Conservation (phyloP, 805 yeast genomes). For the Jamesozyma lodderae region DNA sequence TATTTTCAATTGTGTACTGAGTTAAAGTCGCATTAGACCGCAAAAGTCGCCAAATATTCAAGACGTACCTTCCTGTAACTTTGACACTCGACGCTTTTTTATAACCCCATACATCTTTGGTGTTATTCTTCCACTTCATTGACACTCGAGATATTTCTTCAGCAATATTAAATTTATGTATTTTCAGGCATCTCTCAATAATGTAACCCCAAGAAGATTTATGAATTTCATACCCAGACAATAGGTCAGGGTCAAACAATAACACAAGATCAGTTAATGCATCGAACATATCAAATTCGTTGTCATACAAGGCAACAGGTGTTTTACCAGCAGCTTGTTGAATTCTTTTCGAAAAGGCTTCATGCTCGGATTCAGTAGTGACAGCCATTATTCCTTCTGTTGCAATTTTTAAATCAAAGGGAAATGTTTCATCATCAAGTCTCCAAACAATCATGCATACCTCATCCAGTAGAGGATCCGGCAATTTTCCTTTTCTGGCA, state of each 20-base stretch:
- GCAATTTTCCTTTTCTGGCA: conserved; percentile 39
- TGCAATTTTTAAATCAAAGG: conserved; percentile 28
- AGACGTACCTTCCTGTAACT: conserved; percentile 71
- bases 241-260: conserved; percentile 73
- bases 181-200: conserved; percentile 47
- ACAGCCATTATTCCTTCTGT: conserved; percentile 34
- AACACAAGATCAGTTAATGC: conserved; percentile 48
- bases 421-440: conserved; percentile 37
- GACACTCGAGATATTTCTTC: conserved; percentile 53
- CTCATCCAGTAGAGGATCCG: conserved; percentile 60
- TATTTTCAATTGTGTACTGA: conserved; percentile 69
- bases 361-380: conserved; percentile 3
- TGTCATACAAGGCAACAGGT: conserved; percentile 35
- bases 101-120: conserved; percentile 71
- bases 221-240: conserved; percentile 80
- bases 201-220: conserved; percentile 84
- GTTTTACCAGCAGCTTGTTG: conserved; percentile 13
- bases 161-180: conserved; percentile 45
- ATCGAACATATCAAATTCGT: conserved; percentile 54
- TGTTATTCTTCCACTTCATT: conserved; percentile 39
- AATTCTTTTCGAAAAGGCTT: conserved; percentile 5
- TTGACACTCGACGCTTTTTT: conserved; percentile 63
- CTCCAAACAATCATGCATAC: conserved; percentile 57
- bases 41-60: conserved; percentile 78
- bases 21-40: conserved; percentile 53